These are phyloP conservation scores for Lonicera japonica DNA, from an alignment of 129 eudicot species.

Conservation along the genomic window DNA sequence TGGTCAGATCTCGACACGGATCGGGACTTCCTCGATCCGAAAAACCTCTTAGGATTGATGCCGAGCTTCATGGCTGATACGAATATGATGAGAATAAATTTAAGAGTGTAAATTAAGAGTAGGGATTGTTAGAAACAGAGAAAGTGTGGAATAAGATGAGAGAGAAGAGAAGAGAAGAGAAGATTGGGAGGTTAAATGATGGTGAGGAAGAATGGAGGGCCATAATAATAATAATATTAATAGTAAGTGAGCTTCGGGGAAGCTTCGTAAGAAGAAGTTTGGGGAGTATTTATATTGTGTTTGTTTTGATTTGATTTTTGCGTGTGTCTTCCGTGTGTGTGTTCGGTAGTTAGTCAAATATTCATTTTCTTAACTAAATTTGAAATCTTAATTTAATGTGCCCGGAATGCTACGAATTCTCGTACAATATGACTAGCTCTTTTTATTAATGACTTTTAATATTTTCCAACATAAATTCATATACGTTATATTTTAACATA, in stretches of 20 bases:
- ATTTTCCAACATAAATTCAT: too few relatives aligned
- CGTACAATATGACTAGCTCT: too few relatives aligned
- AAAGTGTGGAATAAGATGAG: neutral
- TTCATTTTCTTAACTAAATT: too few relatives aligned
- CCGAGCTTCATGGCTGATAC: conserved; percentile 38
- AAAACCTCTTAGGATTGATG: conserved; percentile 34
- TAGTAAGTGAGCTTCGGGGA: conserved; percentile 72
- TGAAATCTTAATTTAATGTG: too few relatives aligned
- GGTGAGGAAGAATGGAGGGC: conserved; percentile 21
- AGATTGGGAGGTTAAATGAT: conserved; percentile 50
- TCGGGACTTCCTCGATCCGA: conserved; percentile 28
- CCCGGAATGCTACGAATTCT: too few relatives aligned
- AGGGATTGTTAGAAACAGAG: neutral
- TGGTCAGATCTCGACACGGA: conserved; percentile 52
- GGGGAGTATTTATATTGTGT: too few relatives aligned
- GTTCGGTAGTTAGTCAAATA: too few relatives aligned
- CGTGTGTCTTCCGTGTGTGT: too few relatives aligned
- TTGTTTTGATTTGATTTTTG: too few relatives aligned
- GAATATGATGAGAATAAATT: neutral
- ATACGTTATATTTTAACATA: too few relatives aligned
- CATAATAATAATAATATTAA: conserved; percentile 21
- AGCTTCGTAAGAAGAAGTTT: conserved; percentile 35
- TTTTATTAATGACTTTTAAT: too few relatives aligned
- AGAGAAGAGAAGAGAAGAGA: conserved; percentile 11
- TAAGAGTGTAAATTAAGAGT: neutral